Conservation (phyloP, 768 basidiomycete genomes). For the Trametes sanguinea region DNA sequence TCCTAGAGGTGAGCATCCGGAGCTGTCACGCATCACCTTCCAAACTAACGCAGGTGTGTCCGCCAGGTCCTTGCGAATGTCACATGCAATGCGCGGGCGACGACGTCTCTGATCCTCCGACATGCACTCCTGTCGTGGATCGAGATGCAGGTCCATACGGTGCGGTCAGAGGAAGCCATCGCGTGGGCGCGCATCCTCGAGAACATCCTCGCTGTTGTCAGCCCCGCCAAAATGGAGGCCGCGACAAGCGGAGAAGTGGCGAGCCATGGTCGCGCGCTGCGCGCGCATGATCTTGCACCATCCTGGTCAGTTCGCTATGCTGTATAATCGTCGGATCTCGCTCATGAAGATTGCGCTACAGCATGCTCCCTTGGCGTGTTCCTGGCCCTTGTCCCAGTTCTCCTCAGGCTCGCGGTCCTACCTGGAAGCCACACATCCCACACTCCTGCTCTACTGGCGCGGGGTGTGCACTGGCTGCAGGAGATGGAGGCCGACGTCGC, state of each 20-base stretch:
- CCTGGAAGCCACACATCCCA: conserved; percentile 1
- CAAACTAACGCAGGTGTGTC: neutral
- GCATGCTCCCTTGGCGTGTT: conserved; percentile 12
- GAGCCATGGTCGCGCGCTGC: conserved; percentile 54
- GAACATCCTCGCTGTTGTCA: conserved; percentile 56
- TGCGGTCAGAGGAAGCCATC: conserved; percentile 42
- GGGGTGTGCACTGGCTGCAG: conserved; percentile 11
- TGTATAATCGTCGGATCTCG: neutral
- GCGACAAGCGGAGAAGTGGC: conserved; percentile 65
- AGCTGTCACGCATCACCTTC: conserved; percentile 25
- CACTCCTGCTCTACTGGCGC: conserved; percentile 2
- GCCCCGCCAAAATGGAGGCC: conserved; percentile 52
- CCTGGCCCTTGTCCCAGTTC: conserved; percentile 2
- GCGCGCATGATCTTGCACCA: conserved; percentile 43
- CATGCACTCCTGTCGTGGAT: conserved; percentile 81
- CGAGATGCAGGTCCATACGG: conserved; percentile 60
- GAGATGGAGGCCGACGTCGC: conserved; percentile 17
- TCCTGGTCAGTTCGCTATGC: conserved; percentile 26
- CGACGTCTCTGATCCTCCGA: conserved; percentile 69
- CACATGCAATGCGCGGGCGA: conserved; percentile 68
- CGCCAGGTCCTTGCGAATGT: conserved; percentile 76
- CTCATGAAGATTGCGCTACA: neutral
- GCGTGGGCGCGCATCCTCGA: conserved; percentile 70
- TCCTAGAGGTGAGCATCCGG: conserved; percentile 58
- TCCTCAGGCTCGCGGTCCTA: conserved; percentile 17